phyloP scores from a whole-genome alignment of 2,329 filamentous ascomycete species.

The Trichoderma cornu-damae region DNA sequence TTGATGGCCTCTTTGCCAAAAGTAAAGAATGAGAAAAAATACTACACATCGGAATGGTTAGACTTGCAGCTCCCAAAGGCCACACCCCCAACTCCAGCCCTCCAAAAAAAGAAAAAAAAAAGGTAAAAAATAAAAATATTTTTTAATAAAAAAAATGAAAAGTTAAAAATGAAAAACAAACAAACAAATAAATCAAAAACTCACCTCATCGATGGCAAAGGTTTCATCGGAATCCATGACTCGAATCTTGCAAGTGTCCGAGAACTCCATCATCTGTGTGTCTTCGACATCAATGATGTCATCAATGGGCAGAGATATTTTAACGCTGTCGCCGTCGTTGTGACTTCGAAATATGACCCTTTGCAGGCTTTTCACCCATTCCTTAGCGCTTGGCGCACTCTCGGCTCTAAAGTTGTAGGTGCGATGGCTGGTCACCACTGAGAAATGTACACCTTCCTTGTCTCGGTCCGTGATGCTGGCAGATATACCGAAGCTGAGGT shows the following conservation, averaged over 20 bases:
- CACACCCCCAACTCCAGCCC: too few species aligned
- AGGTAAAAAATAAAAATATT: too few species aligned
- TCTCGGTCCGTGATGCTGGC: conserved; percentile 73
- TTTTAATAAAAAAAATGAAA: too few species aligned
- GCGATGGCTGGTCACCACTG: conserved; percentile 73
- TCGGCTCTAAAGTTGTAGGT: conserved; percentile 88
- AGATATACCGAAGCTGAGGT: conserved; percentile 85
- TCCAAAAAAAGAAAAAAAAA: too few species aligned
- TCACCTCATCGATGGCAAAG: conserved; percentile 86
- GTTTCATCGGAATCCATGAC: conserved; percentile 93
- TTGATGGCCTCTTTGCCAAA: conserved; percentile 78
- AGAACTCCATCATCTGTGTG: conserved; percentile 82
- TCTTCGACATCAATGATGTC: conserved; percentile 93
- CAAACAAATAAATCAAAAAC: too few species aligned
- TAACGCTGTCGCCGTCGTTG: conserved; percentile 95
- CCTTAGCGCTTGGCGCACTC: conserved; percentile 78
- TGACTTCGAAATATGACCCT: conserved; percentile 93
- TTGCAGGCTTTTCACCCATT: conserved; percentile 93
- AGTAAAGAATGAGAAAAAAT: conserved; percentile 95
- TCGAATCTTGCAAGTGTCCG: conserved; percentile 87
- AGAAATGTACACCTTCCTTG: conserved; percentile 71
- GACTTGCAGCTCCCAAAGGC: neutral
- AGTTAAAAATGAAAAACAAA: too few species aligned
- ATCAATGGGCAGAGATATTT: conserved; percentile 82
- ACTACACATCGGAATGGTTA: conserved; percentile 43